These are phyloP conservation scores for Lasiodiplodia gonubiensis DNA, from an alignment of 2,329 filamentous ascomycete species.

Conservation along the genomic window DNA sequence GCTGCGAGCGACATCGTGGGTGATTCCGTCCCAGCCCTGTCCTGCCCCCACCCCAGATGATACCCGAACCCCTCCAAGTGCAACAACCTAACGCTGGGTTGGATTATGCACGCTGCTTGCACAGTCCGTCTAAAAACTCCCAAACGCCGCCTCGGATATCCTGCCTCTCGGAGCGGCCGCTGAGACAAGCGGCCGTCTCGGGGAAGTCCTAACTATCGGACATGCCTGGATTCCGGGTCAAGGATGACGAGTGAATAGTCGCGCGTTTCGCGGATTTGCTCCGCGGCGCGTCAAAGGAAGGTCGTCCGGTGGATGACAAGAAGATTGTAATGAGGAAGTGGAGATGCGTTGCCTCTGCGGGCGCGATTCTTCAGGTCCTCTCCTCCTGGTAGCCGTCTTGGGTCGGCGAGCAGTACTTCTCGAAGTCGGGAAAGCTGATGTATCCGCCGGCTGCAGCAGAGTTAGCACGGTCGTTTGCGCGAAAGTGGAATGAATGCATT, in stretches of 20 bases:
- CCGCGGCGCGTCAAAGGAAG: slow-evolving; percentile 21
- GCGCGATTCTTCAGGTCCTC: slow-evolving; percentile 2
- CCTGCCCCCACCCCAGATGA: slow-evolving; percentile 5
- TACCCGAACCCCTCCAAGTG: slow-evolving; percentile 13
- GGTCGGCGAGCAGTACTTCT: slow-evolving; percentile 60
- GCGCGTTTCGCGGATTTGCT: slow-evolving; percentile 12
- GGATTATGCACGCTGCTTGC: slow-evolving; percentile 22
- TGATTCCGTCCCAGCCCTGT: slow-evolving; percentile 13
- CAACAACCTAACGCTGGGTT: slow-evolving; percentile 17
- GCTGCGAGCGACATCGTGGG: slow-evolving; percentile 18
- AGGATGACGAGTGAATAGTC: slow-evolving; percentile 20
- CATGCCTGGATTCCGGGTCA: slow-evolving; percentile 22
- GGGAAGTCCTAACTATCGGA: slow-evolving; percentile 15
- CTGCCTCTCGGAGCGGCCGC: slow-evolving; percentile 7
- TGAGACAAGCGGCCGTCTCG: slow-evolving; percentile 14
- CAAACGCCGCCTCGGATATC: slow-evolving; percentile 22
- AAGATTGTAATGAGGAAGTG: not conserved
- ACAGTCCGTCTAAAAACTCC: slow-evolving; percentile 24
- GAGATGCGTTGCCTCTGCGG: not conserved
- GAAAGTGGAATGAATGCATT: not conserved
- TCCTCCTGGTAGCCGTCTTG: slow-evolving; percentile 24
- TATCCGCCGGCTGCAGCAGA: slow-evolving; percentile 49
- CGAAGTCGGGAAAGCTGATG: slow-evolving; percentile 76
- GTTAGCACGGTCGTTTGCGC: slow-evolving; percentile 40
- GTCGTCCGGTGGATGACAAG: not conserved